Evolutionary conservation across 148 eudicot genomes (phyloP).

Genomic region (Selenicereus undatus): DNA sequence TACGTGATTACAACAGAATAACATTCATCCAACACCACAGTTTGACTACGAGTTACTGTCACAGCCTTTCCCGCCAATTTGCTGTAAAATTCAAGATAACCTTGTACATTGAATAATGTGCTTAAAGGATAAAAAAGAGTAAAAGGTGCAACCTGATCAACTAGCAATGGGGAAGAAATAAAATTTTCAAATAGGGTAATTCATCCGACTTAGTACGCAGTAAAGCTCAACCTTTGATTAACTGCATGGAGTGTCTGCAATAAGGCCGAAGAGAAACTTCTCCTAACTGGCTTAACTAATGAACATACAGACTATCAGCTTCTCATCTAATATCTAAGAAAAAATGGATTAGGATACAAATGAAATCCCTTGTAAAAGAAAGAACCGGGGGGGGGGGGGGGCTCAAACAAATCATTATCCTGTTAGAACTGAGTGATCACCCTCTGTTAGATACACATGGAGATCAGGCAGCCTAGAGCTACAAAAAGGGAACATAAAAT

Average conservation of each 20-base stretch:
- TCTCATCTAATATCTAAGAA: conserved; percentile 4
- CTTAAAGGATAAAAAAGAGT: no score
- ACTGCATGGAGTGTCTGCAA: conserved; percentile 12
- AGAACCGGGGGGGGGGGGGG: not conserved
- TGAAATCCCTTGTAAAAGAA: not conserved
- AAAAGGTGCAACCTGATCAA: no score
- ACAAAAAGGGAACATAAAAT: not conserved
- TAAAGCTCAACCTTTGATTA: conserved; percentile 12
- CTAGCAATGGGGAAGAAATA: no score
- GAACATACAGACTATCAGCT: conserved; percentile 13
- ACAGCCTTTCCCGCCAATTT: no score
- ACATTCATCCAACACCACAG: no score
- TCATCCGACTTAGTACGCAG: conserved; percentile 8
- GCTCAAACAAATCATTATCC: conserved; percentile 12
- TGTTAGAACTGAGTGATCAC: not conserved
- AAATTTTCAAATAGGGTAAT: not conserved
- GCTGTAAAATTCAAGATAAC: no score
- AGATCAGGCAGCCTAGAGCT: not conserved
- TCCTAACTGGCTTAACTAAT: not conserved
- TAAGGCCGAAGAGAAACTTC: not conserved
- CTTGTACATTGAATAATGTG: no score
- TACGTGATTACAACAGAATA: no score
- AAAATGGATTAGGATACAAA: conserved; percentile 8
- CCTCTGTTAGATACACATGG: conserved; percentile 20
- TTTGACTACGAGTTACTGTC: no score